Evolutionary conservation across 352 stramenopile species (phyloP), one percentile per base, ranked within the genome.

Genomic region (Phytophthora multivora): DNA sequence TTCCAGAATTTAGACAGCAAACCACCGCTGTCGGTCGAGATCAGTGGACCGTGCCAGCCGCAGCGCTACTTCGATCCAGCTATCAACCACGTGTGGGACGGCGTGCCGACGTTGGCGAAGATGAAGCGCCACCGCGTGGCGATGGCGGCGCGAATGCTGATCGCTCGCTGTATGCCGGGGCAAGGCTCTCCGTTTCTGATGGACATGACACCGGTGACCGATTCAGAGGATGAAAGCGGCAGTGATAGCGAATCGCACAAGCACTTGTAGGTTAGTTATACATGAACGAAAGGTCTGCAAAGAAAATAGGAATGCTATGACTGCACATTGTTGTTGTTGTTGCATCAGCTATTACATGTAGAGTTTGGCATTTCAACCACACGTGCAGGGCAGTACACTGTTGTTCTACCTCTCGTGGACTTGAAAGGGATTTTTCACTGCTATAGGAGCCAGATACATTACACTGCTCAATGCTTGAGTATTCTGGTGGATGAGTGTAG

Each of bases 11-110:
- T 54, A 18, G 47, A 59, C 10, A 30, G 18, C 15, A 69, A 63
- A 2, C 63, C 69, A 10, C 46, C 58, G 10, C 63, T 77, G 4
- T 59, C 63, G 12, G 35, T 54, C 1, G 54, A 71, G 49, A 63
- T 77, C 48, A 56, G 21, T 10, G 69, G 69, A 4, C 69, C 69
- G 16, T 73, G 59, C 30, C 69, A 77, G 23, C 69, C 69, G 6
- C 69, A 77, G 19, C 63, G 59, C 12, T 77, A 77, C 59, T 63
- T 68, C 16, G 42, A 68, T 8, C 16, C 41, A 3, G 47, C 43
- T 0, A 61, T 69, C 15, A 59, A 62, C 38, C 47, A 66, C 42
- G 49, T 62, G 0, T 73, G 63, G 51, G 59, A 67, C 25, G 68
- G 51, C 35, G 49, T 70, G 13, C 58, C 51, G 31, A 68, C 51